Base-by-base conservation (phyloP, 257 asterid genomes). In the Fraxinus pennsylvanica region DNA sequence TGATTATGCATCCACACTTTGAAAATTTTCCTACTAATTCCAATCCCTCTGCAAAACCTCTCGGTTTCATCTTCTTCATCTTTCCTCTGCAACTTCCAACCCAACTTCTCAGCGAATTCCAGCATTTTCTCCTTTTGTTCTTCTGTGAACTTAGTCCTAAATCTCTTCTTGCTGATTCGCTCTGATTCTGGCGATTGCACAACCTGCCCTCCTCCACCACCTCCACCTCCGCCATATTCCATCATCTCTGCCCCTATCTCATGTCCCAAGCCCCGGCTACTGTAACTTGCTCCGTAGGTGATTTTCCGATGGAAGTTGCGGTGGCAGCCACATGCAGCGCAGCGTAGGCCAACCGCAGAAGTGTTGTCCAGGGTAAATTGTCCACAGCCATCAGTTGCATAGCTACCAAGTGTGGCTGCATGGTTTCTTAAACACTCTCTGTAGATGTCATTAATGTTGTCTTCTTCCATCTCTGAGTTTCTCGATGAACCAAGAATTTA, bases 1-100 rank as follows among this genome's bases (percentile, higher is more conserved):
- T 92, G 96, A 81, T 92, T 92, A 35, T 90, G 96, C 96, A 92
- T 92, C 97, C 94, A 90, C 12, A 92, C 97, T 84, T 89, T 90
- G 85, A 92, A 89, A 14, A 92, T 92, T 61, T 90, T 89, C 80
- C 96, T 79, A 66, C 81, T 89, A 32, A 92, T 84, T 84, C 92
- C 97, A 19, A 89, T 45, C 4, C 90, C 86, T 79, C 86, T 74
- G 83, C 96, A 92, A 39, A 90, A 92, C 75, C 86, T 89, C 78
- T 92, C 96, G 5, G 86, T 88, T 81, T 89, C 97, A 57, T 90
- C 90, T 32, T 90, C 94, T 13, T 75, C 81, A 1, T 90, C 94
- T 71, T 82, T 87, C 76, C 96, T 85, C 74, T 86, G 90, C 86
- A 92, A 3, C 15, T 74, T 85, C 97, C 94, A 90, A 21, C 92